Evolutionary conservation across 176 grass and related monocot genomes (phyloP).

Genomic region (Leersia perrieri): DNA sequence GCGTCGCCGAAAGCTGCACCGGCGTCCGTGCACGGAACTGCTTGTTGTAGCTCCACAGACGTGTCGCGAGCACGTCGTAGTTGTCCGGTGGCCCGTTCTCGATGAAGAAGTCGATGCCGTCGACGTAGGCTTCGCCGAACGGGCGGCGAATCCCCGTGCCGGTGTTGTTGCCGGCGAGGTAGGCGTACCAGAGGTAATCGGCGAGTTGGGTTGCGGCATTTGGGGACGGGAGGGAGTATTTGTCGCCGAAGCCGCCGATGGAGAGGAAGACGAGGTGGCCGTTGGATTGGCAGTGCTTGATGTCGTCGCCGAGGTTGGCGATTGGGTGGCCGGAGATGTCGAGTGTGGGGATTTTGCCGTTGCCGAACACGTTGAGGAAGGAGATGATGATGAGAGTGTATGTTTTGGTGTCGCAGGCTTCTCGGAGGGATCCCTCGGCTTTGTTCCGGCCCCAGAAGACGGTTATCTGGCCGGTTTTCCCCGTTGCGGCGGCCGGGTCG

Average conservation of each 20-base stretch:
- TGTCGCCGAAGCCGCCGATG: background rate
- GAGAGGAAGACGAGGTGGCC: slow-evolving; percentile 11
- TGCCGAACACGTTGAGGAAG: too few relatives aligned
- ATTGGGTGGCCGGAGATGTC: slow-evolving; percentile 18
- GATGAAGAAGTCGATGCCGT: background rate
- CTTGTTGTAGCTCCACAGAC: slow-evolving; percentile 3
- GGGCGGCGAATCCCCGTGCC: background rate
- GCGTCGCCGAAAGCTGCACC: slow-evolving; percentile 17
- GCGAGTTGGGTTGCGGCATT: background rate
- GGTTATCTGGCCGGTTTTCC: slow-evolving; percentile 13
- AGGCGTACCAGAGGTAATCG: slow-evolving; percentile 28
- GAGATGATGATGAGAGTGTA: too few relatives aligned
- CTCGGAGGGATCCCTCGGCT: slow-evolving; percentile 6
- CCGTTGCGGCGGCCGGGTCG: background rate
- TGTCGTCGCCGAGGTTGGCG: slow-evolving; percentile 15
- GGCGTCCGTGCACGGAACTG: background rate
- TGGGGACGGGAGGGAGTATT: background rate
- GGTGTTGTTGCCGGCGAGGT: background rate
- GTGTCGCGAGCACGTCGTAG: background rate
- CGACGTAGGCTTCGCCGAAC: slow-evolving; percentile 8
- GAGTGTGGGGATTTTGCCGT: background rate
- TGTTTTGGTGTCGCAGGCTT: too few relatives aligned
- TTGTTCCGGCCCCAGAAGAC: slow-evolving; percentile 36
- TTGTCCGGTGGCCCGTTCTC: background rate
- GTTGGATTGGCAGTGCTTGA: background rate